Evolutionary conservation across 306 rosid genomes (phyloP), one percentile per base, ranked within the genome.

Genomic region (Vigna reflexopilosa): DNA sequence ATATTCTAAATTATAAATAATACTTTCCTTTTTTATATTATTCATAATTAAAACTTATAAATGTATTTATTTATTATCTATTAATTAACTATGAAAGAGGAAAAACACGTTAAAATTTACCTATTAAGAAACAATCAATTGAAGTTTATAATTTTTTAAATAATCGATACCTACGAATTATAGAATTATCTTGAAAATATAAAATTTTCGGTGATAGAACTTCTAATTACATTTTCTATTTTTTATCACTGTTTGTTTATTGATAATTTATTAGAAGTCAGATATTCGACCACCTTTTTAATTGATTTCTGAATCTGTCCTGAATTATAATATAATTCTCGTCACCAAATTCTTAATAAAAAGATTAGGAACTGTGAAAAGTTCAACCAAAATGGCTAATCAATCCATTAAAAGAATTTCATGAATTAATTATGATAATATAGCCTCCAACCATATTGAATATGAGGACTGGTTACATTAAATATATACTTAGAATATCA

Each of bases 401-500:
- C 32, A 24, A 57, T 57, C 14, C 12, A 26, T 57, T 26, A 7
- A 24, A 30, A 57, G 32, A 57, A 57, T 57, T 9, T 59, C 9
- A 6, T 36, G 42, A 36, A 36, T 36, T 59, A 59, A 59, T 28
- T 59, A 59, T 28, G 4, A 59, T 12, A 59, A 34, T 34, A 34
- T 34, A 34, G 6, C 38, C 38, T 34, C 38, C 66, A 26, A 28
- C 28, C 2, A 13, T 59, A 30, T 28, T 59, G 9, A 13, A 6
- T 28, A 40, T 0, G 42, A 59, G 19, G 19, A 57, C 16, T 56
- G 9, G 6, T 26, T n/a, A 32, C 24, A 0, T 50, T 61, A 68
- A 45, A 65, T 34, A 77, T 61, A 69, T 2, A 15, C 9, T 11
- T 28, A 71, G 70, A 77, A 80, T 15, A 75, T 75, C 28, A 47